Evolutionary conservation across 2,329 filamentous ascomycete genomes (phyloP).

Genomic region (Aureobasidium zeae): DNA sequence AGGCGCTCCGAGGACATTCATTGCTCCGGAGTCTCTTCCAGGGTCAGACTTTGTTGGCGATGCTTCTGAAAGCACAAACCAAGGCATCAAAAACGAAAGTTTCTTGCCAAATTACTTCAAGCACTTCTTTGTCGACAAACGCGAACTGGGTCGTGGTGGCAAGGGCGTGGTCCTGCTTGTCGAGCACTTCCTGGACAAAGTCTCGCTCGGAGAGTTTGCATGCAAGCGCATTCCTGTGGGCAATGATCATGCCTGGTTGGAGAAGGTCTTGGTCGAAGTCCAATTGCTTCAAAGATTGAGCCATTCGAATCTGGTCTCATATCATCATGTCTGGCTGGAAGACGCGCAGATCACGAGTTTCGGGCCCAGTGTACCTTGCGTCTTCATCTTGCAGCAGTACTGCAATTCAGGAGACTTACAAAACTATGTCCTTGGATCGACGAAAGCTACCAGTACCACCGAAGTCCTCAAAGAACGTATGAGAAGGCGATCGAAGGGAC

Average conservation of each 20-base stretch:
- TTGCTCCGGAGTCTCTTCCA: constrained; percentile 34
- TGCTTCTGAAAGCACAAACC: constrained; percentile 32
- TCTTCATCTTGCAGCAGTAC: constrained; percentile 95
- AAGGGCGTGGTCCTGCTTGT: constrained; percentile 95
- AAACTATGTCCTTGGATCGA: constrained; percentile 68
- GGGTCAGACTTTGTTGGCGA: constrained; percentile 42
- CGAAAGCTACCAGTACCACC: constrained; percentile 40
- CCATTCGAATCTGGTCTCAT: constrained; percentile 91
- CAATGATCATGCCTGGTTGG: constrained; percentile 88
- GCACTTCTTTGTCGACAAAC: constrained; percentile 84
- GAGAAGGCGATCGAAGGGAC: constrained; percentile 70
- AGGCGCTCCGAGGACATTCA: constrained; percentile 26
- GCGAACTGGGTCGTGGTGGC: constrained; percentile 76
- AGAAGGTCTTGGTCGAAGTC: constrained; percentile 89
- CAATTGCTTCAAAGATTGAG: constrained; percentile 84
- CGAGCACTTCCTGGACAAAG: constrained; percentile 81
- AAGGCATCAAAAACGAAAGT: constrained; percentile 73
- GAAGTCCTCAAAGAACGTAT: constrained; percentile 75
- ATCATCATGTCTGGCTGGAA: constrained; percentile 95
- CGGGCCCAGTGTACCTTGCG: constrained; percentile 82
- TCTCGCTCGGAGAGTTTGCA: constrained; percentile 80
- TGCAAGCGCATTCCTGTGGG: constrained; percentile 94
- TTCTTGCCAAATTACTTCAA: constrained; percentile 92
- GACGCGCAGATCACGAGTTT: constrained; percentile 75
- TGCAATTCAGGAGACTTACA: constrained; percentile 91